phyloP scores from a whole-genome alignment of 2,329 filamentous ascomycete species.

The Incumbomyces delicatus region DNA sequence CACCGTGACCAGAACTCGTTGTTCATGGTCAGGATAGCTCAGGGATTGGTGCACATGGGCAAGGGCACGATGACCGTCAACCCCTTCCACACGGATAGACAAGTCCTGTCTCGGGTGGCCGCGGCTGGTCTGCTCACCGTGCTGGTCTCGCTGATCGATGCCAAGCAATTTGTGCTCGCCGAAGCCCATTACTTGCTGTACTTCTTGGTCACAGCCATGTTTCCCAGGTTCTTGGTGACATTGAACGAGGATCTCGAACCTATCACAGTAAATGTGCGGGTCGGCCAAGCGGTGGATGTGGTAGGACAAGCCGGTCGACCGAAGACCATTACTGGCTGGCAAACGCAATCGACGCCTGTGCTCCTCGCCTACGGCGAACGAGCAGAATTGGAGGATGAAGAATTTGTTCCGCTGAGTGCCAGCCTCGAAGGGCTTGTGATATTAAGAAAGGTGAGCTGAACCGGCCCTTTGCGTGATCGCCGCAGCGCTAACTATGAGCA shows the following conservation, averaged over 20 bases:
- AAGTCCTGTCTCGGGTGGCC: constrained; percentile 85
- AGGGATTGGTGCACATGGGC: constrained; percentile 96
- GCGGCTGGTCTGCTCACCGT: constrained; percentile 83
- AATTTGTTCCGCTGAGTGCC: constrained; percentile 86
- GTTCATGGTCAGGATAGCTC: constrained; percentile 98
- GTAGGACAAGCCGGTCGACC: constrained; percentile 93
- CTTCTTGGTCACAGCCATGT: constrained; percentile 93
- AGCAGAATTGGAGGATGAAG: constrained; percentile 92
- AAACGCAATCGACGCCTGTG: constrained; percentile 98
- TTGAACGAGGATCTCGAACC: constrained; percentile 91
- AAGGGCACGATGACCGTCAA: constrained; percentile 94
- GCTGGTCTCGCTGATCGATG: constrained; percentile 86
- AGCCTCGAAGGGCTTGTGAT: constrained; percentile 93
- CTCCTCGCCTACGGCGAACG: constrained; percentile 88
- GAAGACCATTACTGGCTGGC: constrained; percentile 99
- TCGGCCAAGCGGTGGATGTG: constrained; percentile 95
- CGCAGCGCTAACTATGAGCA: constrained; percentile 23
- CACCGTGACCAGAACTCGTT: constrained; percentile 90
- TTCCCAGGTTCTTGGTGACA: constrained; percentile 91
- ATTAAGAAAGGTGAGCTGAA: constrained; percentile 71
- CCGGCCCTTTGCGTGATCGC: not conserved
- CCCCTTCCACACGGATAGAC: constrained; percentile 98
- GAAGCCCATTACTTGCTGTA: constrained; percentile 89
- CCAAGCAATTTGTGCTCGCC: constrained; percentile 69
- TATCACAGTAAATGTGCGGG: constrained; percentile 87